Evolutionary conservation across 2,329 filamentous ascomycete genomes (phyloP), one percentile per base, ranked within the genome.

Genomic region (Fusarium drepaniforme): DNA sequence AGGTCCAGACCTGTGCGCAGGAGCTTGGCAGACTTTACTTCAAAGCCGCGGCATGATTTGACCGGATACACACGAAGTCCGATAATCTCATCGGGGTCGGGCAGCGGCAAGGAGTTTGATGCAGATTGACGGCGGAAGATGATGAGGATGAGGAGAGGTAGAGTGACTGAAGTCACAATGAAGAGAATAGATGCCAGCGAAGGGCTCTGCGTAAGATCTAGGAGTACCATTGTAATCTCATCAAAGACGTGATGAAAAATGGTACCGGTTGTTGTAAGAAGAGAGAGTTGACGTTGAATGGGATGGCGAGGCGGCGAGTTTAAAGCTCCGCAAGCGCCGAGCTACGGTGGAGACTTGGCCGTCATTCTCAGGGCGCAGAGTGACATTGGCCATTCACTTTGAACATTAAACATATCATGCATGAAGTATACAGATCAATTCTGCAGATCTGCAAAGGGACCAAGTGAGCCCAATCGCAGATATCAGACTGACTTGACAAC

Each of bases 21-120:
- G 1, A 93, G 83, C 6, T 82, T 84, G 3, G 89, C 86, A 4
- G 84, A 86, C 18, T 86, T 80, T 12, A 92, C 83, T 46, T 87
- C 84, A 74, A 93, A 85, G 12, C 91, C 91, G 56, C 91, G 89
- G 75, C 91, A 93, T 70, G 90, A 92, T 78, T 93, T 93, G 77
- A 93, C 89, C 15, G 91, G 91, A 78, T 92, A 92, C 75, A 92
- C 85, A 66, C 86, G 87, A 13, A 92, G 83, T 28, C 69, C 53
- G 57, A 79, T 59, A 23, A 79, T 79, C 40, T 80, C 75, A 60
- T 79, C 78, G 5, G 59, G 25, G 11, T 65, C 67, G 37, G 74
- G 73, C 13, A 75, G 40, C 33, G 69, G 59, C 8, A 63, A 57
- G 18, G 73, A 49, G 38, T 57, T 62, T 23, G 25, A 25, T 25